These are phyloP conservation scores for Salvia miltiorrhiza DNA, from an alignment of 257 asterid species.

Conservation along the genomic window DNA sequence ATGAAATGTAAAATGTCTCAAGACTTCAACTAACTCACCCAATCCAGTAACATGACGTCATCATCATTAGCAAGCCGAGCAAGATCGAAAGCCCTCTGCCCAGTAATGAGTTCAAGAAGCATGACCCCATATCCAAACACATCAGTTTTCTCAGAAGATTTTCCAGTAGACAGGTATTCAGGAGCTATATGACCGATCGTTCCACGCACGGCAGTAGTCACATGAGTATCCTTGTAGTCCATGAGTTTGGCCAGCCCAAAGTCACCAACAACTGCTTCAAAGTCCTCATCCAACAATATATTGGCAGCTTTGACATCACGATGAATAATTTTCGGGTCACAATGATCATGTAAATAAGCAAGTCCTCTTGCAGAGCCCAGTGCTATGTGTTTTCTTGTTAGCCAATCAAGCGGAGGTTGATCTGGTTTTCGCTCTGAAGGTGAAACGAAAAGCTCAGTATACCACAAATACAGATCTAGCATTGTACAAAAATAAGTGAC, in stretches of 20 bases:
- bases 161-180: slow-evolving; percentile 78
- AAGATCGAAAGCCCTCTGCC: slow-evolving; percentile 88
- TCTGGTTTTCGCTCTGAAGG: slow-evolving; percentile 61
- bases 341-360: slow-evolving; percentile 89
- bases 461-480: background rate
- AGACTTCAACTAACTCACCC: slow-evolving; percentile 66
- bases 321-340: slow-evolving; percentile 87
- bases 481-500: background rate
- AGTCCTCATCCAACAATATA: slow-evolving; percentile 80
- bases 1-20: background rate
- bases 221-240: slow-evolving; percentile 97
- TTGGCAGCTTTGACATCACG: slow-evolving; percentile 92
- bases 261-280: slow-evolving; percentile 95
- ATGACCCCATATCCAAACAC: slow-evolving; percentile 90
- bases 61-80: slow-evolving; percentile 93
- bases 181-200: slow-evolving; percentile 89
- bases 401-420: slow-evolving; percentile 82
- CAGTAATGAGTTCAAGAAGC: slow-evolving; percentile 97
- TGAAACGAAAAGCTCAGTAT: slow-evolving; percentile 6
- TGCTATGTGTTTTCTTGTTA: slow-evolving; percentile 64
- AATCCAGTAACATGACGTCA: slow-evolving; percentile 88
- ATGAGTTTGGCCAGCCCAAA: slow-evolving; percentile 92
- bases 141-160: slow-evolving; percentile 87
- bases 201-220: slow-evolving; percentile 87
- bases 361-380: slow-evolving; percentile 91